Conservation (phyloP, 2,329 filamentous ascomycete species). For the Fusarium penzigii region DNA sequence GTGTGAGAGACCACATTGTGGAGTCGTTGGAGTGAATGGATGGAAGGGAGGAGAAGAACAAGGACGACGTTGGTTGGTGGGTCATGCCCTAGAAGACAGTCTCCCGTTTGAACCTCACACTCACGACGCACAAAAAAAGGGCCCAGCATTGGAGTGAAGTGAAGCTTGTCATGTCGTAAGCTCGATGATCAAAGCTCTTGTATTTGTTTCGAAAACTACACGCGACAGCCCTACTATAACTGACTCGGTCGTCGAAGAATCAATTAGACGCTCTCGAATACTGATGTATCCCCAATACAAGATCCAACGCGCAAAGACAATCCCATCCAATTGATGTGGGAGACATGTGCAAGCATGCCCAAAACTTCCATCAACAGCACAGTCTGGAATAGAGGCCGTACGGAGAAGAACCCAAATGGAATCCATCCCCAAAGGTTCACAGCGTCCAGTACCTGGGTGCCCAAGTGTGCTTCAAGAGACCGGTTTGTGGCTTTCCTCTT, state of each 20-base stretch:
- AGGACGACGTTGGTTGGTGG: slow-evolving; percentile 26
- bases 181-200: background rate
- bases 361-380: slow-evolving; percentile 1
- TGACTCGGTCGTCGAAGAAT: no score
- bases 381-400: slow-evolving; percentile 21
- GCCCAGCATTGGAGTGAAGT: slow-evolving; percentile 23
- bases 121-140: slow-evolving; percentile 8
- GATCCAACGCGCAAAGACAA: no score
- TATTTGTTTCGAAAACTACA: no score
- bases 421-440: slow-evolving; percentile 10
- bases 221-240: no score
- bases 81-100: slow-evolving; percentile 22
- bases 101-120: slow-evolving; percentile 1
- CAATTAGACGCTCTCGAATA: no score
- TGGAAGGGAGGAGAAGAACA: slow-evolving; percentile 32
- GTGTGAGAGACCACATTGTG: slow-evolving; percentile 22
- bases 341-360: no score
- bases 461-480: slow-evolving; percentile 25
- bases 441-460: slow-evolving; percentile 5
- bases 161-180: background rate
- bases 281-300: no score
- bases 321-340: no score
- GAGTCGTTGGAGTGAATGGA: slow-evolving; percentile 32
- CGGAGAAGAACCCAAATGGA: slow-evolving; percentile 12
- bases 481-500: slow-evolving; percentile 21